These are phyloP conservation scores for Cucumis melo DNA, from an alignment of 306 rosid genomes.

Conservation along the genomic window DNA sequence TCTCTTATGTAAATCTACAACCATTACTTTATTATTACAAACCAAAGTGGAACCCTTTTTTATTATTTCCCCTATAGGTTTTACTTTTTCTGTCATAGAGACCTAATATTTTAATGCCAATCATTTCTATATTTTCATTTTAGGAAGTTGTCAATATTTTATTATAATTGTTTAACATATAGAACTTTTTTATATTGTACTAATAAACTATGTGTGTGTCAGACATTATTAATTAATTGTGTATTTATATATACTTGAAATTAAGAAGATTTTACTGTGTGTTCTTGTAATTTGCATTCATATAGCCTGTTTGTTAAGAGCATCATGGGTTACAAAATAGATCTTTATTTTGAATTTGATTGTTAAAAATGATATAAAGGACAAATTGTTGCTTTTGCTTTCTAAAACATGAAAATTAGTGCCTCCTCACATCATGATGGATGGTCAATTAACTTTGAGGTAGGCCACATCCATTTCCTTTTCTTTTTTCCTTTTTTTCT, in stretches of 20 bases:
- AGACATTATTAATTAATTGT: no score
- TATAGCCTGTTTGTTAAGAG: not conserved
- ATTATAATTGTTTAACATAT: not conserved
- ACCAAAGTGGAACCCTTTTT: not conserved
- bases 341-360: not conserved
- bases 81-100: not conserved
- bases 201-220: no score
- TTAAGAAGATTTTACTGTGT: not conserved
- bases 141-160: not conserved
- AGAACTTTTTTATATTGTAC: not conserved
- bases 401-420: not conserved
- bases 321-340: not conserved
- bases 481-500: not conserved
- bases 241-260: no score
- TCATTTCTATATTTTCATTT: not conserved
- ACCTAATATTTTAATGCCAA: not conserved
- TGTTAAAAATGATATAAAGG: not conserved
- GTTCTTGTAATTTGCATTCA: not conserved
- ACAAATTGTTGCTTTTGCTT: constrained; percentile 7
- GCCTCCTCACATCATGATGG: constrained; percentile 2
- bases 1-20: not conserved
- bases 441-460: not conserved
- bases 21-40: not conserved
- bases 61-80: not conserved
- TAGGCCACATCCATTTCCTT: not conserved